phyloP scores from a whole-genome alignment of 257 asterid species.

The Cynanchum wilfordii region DNA sequence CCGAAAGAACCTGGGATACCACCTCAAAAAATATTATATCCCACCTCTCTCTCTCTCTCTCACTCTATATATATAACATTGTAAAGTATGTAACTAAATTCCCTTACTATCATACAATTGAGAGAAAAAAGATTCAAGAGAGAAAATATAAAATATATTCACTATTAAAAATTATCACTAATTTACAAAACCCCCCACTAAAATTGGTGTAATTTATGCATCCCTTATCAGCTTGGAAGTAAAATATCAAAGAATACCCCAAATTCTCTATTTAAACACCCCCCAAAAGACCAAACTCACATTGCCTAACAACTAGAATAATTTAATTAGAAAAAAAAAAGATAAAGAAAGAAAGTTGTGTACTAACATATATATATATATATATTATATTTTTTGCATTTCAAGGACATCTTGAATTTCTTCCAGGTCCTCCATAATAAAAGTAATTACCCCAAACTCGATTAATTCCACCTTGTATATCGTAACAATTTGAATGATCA shows the following conservation, averaged over 20 bases:
- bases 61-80: no score
- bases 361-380: neutral
- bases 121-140: neutral
- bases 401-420: conserved; percentile 44
- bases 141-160: conserved; percentile 33
- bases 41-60: no score
- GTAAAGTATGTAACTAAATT: neutral
- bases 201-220: conserved; percentile 29
- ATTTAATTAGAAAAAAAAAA: neutral
- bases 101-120: neutral
- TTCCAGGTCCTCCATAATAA: conserved; percentile 58
- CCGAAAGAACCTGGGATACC: no score
- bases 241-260: conserved; percentile 42
- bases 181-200: conserved; percentile 43
- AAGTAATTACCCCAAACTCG: conserved; percentile 51
- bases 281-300: conserved; percentile 20
- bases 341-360: no score
- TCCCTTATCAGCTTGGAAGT: conserved; percentile 31
- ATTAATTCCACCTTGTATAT: conserved; percentile 41
- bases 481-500: conserved; percentile 47
- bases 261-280: conserved; percentile 15
- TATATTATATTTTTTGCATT: neutral
- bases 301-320: conserved; percentile 32
- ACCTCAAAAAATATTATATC: no score
- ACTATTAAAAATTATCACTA: conserved; percentile 39